Percentiles rank a stretch among this genome's conserved stretches.
phyloP scores from a whole-genome alignment of 202 grass and related monocot genomes.

The Zizania palustris region DNA sequence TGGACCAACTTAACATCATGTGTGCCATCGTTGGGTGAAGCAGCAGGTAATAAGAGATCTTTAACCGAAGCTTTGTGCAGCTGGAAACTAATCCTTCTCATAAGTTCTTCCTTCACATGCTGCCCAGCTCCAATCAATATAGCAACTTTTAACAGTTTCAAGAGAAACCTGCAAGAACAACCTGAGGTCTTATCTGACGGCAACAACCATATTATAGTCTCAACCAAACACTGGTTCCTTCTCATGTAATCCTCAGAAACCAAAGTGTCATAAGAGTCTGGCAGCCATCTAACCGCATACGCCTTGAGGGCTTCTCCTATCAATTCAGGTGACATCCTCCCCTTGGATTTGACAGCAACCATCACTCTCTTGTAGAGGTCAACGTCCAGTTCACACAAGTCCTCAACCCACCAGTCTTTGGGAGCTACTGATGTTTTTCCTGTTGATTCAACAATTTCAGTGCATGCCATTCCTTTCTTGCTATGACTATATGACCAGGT shows the following conservation, averaged over 20 bases:
- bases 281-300: constrained; percentile 92
- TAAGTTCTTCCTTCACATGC: constrained; percentile 79
- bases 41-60: constrained; percentile 75
- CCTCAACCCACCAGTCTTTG: constrained; percentile 96
- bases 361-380: constrained; percentile 98
- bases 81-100: constrained; percentile 70
- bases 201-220: constrained; percentile 90
- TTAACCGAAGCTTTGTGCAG: constrained; percentile 86
- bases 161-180: constrained; percentile 91
- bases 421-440: constrained; percentile 48
- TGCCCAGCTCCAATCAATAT: constrained; percentile 73
- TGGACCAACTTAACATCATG: constrained; percentile 74
- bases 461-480: constrained; percentile 59
- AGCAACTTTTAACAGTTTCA: constrained; percentile 89
- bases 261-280: constrained; percentile 81
- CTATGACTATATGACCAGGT: constrained; percentile 80
- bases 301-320: constrained; percentile 92
- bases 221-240: constrained; percentile 76
- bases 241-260: constrained; percentile 86
- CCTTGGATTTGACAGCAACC: constrained; percentile 87
- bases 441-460: constrained; percentile 67
- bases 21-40: constrained; percentile 43
- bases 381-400: constrained; percentile 88
- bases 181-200: constrained; percentile 86
- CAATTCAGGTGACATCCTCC: constrained; percentile 86